Evolutionary conservation across 306 rosid species (phyloP), one percentile per base, ranked within the genome.

Genomic region (Vicia sativa): DNA sequence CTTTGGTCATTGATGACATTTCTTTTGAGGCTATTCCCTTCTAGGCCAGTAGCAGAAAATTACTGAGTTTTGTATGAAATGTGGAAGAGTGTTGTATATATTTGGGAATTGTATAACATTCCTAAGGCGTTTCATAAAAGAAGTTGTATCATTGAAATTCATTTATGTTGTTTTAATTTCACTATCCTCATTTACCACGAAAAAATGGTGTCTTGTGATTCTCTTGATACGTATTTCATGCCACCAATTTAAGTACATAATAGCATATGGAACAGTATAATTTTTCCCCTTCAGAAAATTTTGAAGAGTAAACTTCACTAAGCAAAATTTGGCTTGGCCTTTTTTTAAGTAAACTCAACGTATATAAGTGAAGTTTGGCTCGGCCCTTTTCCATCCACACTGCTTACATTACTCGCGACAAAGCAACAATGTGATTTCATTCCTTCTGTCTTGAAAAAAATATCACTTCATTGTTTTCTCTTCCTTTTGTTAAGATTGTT

Each of bases 11-110:
- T 88, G 77, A 55, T 85, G 88, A 79, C 97, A 6, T 88, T 93
- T 81, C 93, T 93, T 62, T 46, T 90, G 85, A 84, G 98, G 86
- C 89, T 93, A 16, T 93, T 93, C 71, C 98, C 98, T 69, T 88
- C 98, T 43, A 82, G 97, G 69, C 93, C 91, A 9, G 96, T 90
- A 18, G 96, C 83, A 42, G 93, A 90, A 74, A 87, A 88, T 25
- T 93, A 93, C 87, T 93, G 83, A 87, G 70, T 35, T 54, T 62
- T 12, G 45, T 3, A 9, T 23, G 58, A 37, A 61, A 39, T 52
- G 11, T 64, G 60, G 69, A 71, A 41, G 28, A 65, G 64, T 68
- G 52, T 77, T 77, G 74, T 72, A 72, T 42, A 68, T 72, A 66
- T 29, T 65, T 29, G 35, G 35, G 50, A 29, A 62, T 29, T 11